Base-by-base conservation (phyloP, 2,329 filamentous ascomycete genomes). In the Phyllosticta paracitricarpa region DNA sequence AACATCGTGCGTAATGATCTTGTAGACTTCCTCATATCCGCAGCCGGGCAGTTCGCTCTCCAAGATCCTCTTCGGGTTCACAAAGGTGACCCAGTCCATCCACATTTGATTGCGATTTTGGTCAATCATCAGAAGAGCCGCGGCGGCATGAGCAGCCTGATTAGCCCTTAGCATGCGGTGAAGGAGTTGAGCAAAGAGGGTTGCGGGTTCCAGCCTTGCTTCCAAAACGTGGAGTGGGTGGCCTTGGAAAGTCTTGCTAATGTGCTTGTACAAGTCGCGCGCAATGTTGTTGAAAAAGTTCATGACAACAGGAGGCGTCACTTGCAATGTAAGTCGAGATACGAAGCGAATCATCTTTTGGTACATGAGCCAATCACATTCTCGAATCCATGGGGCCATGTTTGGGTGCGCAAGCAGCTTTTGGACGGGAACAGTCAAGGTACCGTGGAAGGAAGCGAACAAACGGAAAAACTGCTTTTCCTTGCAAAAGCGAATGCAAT, bases 391-490 rank as follows among this genome's bases (percentile, higher is more conserved):
- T 1, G 88, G 83, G 2, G 91, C 90, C 61, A 97, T 79, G 61
- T 86, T 86, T 2, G 88, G 85, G 69, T 96, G 85, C 14, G 86
- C 86, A 68, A 99, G 88, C 2, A 99, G 78, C 73, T 95, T 97
- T 73, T 97, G 91, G 2, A 97, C 93, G 5, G 94, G 94, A 74
- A 97, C 95, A 0, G 94, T 99, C 68, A 99, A 83, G 1, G 92
- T 97, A 61, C 94, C 94, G 69, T 96, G 91, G 73, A 99, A 97
- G 0, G 93, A 94, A 5, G 89, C 92, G 72, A 95, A 96, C 17
- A 97, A 83, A 66, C 95, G 90, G 72, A 96, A 96, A 73, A 99
- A 96, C 6, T 91, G 93, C 76, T 96, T 96, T 74, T 97, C 91
- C 71, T 94, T 95, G 80, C 93, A 97, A 73, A 90, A 97, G 30